Conservation (phyloP, 306 rosid species). For the Cucurbita ficifolia region DNA sequence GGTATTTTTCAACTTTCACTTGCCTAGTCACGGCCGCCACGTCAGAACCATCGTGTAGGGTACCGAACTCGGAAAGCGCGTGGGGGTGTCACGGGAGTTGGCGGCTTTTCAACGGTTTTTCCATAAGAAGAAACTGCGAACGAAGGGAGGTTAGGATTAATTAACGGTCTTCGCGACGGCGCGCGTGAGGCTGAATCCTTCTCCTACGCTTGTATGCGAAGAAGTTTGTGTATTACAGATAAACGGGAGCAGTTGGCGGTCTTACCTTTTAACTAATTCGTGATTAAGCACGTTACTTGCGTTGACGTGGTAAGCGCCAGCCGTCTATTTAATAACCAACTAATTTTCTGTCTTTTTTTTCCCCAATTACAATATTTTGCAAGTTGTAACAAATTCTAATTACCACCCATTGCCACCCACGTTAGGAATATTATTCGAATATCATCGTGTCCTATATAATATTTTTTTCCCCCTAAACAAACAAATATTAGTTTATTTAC, state of each 20-base stretch:
- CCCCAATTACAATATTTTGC: too few species aligned
- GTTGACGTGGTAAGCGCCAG: neutral
- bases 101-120: conserved; percentile 9
- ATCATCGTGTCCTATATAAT: too few species aligned
- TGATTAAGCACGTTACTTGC: neutral
- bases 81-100: neutral
- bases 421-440: too few species aligned
- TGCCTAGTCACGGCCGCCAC: conserved; percentile 1
- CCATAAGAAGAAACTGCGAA: neutral
- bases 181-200: neutral
- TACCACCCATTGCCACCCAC: too few species aligned
- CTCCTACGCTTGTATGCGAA: neutral
- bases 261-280: neutral
- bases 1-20: neutral
- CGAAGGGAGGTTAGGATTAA: too few species aligned
- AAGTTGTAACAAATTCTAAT: too few species aligned
- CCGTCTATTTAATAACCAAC: neutral
- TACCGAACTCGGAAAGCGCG: neutral
- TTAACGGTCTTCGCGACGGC: too few species aligned
- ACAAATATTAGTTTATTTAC: too few species aligned
- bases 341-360: too few species aligned
- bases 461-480: too few species aligned
- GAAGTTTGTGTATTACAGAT: neutral
- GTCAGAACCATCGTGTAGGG: conserved; percentile 1
- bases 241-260: neutral